Base-by-base conservation (phyloP, 1,284 basidiomycete species). In the Pholiota adiposa region DNA sequence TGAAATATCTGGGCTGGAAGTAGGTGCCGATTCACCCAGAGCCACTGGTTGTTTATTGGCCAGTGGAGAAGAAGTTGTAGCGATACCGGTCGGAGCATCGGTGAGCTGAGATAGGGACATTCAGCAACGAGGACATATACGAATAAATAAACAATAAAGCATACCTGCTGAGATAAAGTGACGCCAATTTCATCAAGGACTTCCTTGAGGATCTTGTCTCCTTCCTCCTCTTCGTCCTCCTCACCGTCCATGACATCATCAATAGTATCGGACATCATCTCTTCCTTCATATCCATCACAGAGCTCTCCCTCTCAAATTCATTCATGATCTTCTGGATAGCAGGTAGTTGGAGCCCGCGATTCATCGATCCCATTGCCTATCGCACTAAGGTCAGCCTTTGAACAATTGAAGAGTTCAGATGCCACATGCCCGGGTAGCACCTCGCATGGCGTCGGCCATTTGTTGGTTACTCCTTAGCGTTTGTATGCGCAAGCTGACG, bases 231-330 rank as follows among this genome's bases (percentile, higher is more conserved):
- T 75, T 97, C 96, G 54, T 96, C 96, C 65, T 96, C 94, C 38
- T 95, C 94, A 52, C 94, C 93, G 69, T 97, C 96, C 95, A 99
- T 98, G 38, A 96, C 96, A 70, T 98, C 97, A 76, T 99, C 97
- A 8, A 99, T 92, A 1, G 96, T 93, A 63, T 99, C 97, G 38
- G 92, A 94, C 97, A 99, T 99, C 92, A 99, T 97, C 75, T 98
- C 97, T 77, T 98, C 97, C 77, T 98, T 99, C 97, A 99, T 99
- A 76, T 99, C 97, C 97, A 99, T 99, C 73, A 92, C 93, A 9
- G 92, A 89, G 64, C 91, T 97, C 77, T 99, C 97, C 70, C 90
- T 92, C 79, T 99, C 97, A 68, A 99, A 99, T 51, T 99, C 97
- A 68, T 90, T 93, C 92, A 99, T 96, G 72, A 99, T 98, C 55